Percentiles rank a stretch among this genome's conserved stretches.
Conservation (phyloP, 352 stramenopile genomes). For the Blastocystis sp. region DNA sequence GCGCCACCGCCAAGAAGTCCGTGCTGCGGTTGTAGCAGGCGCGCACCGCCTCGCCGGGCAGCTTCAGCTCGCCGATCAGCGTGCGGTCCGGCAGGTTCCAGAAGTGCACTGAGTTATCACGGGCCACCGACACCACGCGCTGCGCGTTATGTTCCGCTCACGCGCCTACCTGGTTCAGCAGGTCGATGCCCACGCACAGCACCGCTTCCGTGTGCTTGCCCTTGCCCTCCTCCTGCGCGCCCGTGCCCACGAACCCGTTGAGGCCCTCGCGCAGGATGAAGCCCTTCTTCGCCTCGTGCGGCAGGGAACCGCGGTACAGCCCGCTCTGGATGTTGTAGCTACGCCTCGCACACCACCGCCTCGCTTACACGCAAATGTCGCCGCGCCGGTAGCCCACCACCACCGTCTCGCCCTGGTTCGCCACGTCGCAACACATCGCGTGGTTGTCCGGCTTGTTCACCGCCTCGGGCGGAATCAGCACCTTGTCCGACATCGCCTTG, state of each 20-base stretch:
- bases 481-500: slow-evolving; percentile 84
- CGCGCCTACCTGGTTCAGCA: slow-evolving; percentile 74
- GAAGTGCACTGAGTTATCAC: slow-evolving; percentile 81
- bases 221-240: slow-evolving; percentile 25
- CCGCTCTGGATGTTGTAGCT: slow-evolving; percentile 93
- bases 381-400: slow-evolving; percentile 45
- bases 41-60: slow-evolving; percentile 77
- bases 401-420: slow-evolving; percentile 35
- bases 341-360: slow-evolving; percentile 83
- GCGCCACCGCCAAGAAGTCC: slow-evolving; percentile 79
- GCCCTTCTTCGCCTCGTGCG: slow-evolving; percentile 73
- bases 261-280: slow-evolving; percentile 20
- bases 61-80: slow-evolving; percentile 76
- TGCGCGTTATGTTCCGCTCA: background rate
- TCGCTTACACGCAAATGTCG: slow-evolving; percentile 80
- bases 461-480: slow-evolving; percentile 74
- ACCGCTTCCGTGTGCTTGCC: slow-evolving; percentile 78
- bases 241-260: slow-evolving; percentile 4
- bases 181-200: slow-evolving; percentile 79
- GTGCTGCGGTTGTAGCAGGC: slow-evolving; percentile 80
- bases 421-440: slow-evolving; percentile 29
- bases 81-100: slow-evolving; percentile 80
- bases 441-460: background rate
- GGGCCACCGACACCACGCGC: slow-evolving; percentile 77
- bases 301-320: slow-evolving; percentile 84